Conservation (phyloP, 495 filamentous ascomycete genomes). For the Penicillium canescens region DNA sequence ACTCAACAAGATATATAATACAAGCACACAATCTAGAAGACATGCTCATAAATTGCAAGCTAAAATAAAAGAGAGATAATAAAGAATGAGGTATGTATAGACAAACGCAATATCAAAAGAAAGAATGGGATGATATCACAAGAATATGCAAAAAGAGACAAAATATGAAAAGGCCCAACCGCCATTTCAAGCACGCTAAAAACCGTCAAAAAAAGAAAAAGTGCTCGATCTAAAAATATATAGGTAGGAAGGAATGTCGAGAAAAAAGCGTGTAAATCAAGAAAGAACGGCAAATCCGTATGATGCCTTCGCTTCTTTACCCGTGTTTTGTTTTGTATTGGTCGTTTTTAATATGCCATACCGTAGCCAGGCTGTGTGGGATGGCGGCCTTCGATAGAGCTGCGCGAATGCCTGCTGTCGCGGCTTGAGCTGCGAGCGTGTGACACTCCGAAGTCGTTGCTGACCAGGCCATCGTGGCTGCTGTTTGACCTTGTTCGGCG, state of each 20-base stretch:
- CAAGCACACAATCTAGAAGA: not conserved
- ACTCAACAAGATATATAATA: too few relatives aligned
- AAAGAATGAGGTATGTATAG: conserved; percentile 11
- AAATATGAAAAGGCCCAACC: conserved; percentile 4
- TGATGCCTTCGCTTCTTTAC: conserved; percentile 2
- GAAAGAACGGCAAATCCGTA: not conserved
- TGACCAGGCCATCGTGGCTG: conserved; percentile 44
- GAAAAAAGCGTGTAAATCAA: conserved; percentile 1
- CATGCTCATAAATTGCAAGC: conserved; percentile 6
- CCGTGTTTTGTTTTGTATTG: conserved; percentile 2
- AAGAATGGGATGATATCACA: conserved; percentile 9
- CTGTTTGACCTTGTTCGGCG: conserved; percentile 30
- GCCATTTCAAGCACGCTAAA: conserved; percentile 13
- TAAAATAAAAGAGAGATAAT: conserved; percentile 6
- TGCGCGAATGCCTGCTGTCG: conserved; percentile 27
- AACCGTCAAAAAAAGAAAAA: conserved; percentile 10
- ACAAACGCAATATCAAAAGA: conserved; percentile 1
- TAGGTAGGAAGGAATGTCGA: conserved; percentile 9
- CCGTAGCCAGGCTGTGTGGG: conserved; percentile 44
- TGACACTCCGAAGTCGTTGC: conserved; percentile 37
- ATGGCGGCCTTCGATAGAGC: conserved; percentile 37
- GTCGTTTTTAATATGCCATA: conserved; percentile 33
- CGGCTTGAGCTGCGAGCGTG: conserved; percentile 40
- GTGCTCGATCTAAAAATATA: conserved; percentile 10
- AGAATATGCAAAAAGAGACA: conserved; percentile 6